phyloP scores from a whole-genome alignment of 495 filamentous ascomycete species.

The Friedmanniomyces simplex region DNA sequence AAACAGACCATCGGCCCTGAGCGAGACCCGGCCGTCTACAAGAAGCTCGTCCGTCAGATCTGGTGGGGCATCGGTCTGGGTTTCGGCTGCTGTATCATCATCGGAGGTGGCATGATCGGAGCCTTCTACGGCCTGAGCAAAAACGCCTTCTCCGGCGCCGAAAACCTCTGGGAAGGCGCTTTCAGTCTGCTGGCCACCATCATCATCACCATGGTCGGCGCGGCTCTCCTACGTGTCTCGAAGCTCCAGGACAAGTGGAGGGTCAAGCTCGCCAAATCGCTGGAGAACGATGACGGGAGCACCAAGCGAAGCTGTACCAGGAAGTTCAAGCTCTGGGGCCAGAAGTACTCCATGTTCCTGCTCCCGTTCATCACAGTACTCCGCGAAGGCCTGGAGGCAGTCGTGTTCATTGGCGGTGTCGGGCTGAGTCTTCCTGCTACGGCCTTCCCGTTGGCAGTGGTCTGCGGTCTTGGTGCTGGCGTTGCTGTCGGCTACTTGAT shows the following conservation, averaged over 20 bases:
- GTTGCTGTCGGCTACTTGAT: conserved; percentile 55
- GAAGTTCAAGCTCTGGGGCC: conserved; percentile 51
- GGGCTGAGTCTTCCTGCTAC: conserved; percentile 61
- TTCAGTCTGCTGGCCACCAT: conserved; percentile 60
- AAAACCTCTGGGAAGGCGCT: conserved; percentile 69
- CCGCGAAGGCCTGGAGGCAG: conserved; percentile 70
- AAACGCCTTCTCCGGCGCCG: conserved; percentile 53
- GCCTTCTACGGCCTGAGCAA: conserved; percentile 64
- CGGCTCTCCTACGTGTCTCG: conserved; percentile 66
- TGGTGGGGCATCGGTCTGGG: conserved; percentile 60
- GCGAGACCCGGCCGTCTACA: conserved; percentile 47
- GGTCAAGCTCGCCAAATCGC: conserved; percentile 57
- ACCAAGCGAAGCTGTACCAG: conserved; percentile 22
- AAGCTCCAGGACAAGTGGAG: conserved; percentile 83
- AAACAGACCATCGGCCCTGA: conserved; percentile 63
- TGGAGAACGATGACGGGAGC: conserved; percentile 44
- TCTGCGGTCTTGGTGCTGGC: conserved; percentile 57
- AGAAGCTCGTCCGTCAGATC: conserved; percentile 61
- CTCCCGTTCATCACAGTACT: conserved; percentile 75
- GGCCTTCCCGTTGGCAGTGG: conserved; percentile 62
- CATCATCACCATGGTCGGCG: conserved; percentile 71
- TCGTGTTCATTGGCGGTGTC: conserved; percentile 75
- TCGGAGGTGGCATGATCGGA: conserved; percentile 66
- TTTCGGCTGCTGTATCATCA: conserved; percentile 52
- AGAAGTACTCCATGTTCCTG: conserved; percentile 74